These are phyloP conservation scores for Lantana camara DNA, from an alignment of 257 asterid genomes.

Conservation along the genomic window DNA sequence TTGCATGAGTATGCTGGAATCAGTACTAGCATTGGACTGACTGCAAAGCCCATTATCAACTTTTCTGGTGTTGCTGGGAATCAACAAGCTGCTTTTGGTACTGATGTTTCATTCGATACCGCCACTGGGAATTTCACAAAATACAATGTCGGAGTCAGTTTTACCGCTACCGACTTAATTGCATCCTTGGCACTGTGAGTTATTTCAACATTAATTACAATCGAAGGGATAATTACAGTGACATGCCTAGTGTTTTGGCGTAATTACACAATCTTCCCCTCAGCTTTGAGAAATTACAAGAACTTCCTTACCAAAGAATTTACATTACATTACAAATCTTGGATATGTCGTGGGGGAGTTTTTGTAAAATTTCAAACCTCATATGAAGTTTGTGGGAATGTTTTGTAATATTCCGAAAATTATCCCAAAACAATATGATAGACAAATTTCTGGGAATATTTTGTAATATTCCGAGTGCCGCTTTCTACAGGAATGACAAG, in stretches of 20 bases:
- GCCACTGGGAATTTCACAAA: constrained; percentile 78
- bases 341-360: too few relatives aligned
- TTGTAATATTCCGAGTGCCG: not conserved
- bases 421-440: not conserved
- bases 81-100: constrained; percentile 59
- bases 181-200: constrained; percentile 87
- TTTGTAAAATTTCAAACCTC: too few relatives aligned
- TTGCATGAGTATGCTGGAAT: constrained; percentile 93
- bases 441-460: not conserved
- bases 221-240: too few relatives aligned
- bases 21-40: constrained; percentile 82
- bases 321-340: too few relatives aligned
- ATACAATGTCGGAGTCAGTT: constrained; percentile 74
- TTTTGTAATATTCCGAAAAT: too few relatives aligned
- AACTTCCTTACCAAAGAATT: too few relatives aligned
- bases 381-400: too few relatives aligned
- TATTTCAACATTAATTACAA: not conserved
- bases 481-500: constrained; percentile 69
- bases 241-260: too few relatives aligned
- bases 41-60: constrained; percentile 85
- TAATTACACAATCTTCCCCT: too few relatives aligned
- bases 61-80: constrained; percentile 95
- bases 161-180: constrained; percentile 67
- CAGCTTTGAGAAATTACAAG: too few relatives aligned
- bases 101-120: constrained; percentile 90